These are phyloP conservation scores for Vitrella brassicaformis DNA, from an alignment of 73 alveolate species.

Conservation along the genomic window DNA sequence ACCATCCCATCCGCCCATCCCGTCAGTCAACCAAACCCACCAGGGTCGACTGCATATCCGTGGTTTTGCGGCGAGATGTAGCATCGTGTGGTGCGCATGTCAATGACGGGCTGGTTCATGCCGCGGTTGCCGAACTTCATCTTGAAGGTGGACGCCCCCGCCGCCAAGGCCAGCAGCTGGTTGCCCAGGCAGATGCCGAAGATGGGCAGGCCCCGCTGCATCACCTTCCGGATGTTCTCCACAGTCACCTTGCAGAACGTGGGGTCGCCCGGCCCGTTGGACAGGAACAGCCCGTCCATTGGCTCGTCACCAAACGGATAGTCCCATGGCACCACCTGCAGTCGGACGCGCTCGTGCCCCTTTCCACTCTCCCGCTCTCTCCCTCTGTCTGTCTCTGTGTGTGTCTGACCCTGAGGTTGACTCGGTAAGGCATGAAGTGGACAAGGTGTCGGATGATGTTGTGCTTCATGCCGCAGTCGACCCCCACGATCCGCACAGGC, in stretches of 20 bases:
- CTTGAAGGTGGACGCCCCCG: conserved; percentile 22
- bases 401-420: no score
- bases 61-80: conserved; percentile 35
- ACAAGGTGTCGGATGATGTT: conserved; percentile 37
- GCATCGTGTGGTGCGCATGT: conserved; percentile 24
- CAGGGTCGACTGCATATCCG: conserved; percentile 23
- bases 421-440: background rate
- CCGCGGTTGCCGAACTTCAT: conserved; percentile 39
- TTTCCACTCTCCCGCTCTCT: no score
- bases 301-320: conserved; percentile 17
- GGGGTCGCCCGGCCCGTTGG: conserved; percentile 37
- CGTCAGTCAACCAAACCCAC: no score
- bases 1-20: conserved; percentile 13
- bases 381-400: no score
- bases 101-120: conserved; percentile 35
- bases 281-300: conserved; percentile 22
- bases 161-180: conserved; percentile 35
- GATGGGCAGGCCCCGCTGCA: conserved; percentile 12
- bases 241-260: conserved; percentile 13
- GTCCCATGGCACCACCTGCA: conserved; percentile 38
- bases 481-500: conserved; percentile 24
- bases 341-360: conserved; percentile 16
- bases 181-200: conserved; percentile 36
- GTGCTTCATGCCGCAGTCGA: conserved; percentile 39
- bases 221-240: conserved; percentile 14